Percentiles rank a stretch among this genome's conserved stretches.
Conservation (phyloP, 495 filamentous ascomycete genomes). For the Podospora appendiculata region DNA sequence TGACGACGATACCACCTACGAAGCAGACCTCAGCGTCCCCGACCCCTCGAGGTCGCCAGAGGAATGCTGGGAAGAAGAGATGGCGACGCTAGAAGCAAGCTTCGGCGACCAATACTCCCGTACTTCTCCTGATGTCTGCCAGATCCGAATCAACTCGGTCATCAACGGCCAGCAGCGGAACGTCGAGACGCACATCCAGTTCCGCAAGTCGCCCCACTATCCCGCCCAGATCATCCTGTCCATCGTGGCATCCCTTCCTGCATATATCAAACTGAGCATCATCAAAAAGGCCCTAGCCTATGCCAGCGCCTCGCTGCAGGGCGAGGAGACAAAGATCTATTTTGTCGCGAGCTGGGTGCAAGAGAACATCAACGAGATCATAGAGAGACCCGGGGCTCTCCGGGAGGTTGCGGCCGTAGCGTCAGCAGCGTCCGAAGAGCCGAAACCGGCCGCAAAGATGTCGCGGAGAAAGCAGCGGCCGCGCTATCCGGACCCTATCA, state of each 20-base stretch:
- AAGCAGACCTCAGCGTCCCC: conserved; percentile 17
- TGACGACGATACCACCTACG: neutral
- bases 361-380: conserved; percentile 61
- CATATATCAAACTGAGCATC: conserved; percentile 86
- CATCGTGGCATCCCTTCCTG: conserved; percentile 62
- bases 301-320: conserved; percentile 58
- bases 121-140: conserved; percentile 51
- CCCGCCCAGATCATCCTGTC: conserved; percentile 71
- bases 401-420: conserved; percentile 70
- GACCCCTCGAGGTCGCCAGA: conserved; percentile 37
- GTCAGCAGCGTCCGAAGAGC: conserved; percentile 47
- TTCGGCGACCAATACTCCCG: conserved; percentile 58
- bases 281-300: conserved; percentile 68
- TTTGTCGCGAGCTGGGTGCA: conserved; percentile 88
- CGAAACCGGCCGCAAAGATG: conserved; percentile 17
- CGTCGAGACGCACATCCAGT: conserved; percentile 40
- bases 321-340: conserved; percentile 79
- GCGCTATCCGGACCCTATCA: conserved; percentile 44
- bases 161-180: conserved; percentile 33
- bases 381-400: conserved; percentile 74
- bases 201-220: conserved; percentile 53
- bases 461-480: conserved; percentile 26
- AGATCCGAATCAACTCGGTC: conserved; percentile 47
- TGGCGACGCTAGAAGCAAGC: conserved; percentile 70
- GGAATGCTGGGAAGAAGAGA: conserved; percentile 78